Percentiles rank a stretch among this genome's conserved stretches.
Evolutionary conservation across 768 basidiomycete genomes (phyloP).

Genomic region (Lentinula guzmanii): DNA sequence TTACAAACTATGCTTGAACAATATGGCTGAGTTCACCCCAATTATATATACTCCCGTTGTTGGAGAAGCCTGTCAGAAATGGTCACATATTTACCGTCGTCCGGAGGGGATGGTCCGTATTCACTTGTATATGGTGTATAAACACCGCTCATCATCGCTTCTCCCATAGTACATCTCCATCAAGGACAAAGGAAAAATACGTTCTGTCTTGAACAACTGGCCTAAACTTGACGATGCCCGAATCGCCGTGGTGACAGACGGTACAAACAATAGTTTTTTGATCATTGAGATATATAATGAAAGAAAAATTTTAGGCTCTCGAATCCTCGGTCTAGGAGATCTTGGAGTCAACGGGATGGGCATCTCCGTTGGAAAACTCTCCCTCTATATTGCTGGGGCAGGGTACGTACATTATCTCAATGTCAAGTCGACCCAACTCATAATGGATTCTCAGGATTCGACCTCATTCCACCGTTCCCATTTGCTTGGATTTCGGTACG

Average conservation of each 20-base stretch:
- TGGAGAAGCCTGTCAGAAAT: slow-evolving; percentile 85
- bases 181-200: slow-evolving; percentile 78
- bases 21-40: slow-evolving; percentile 69
- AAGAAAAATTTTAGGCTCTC: slow-evolving; percentile 47
- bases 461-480: slow-evolving; percentile 73
- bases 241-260: slow-evolving; percentile 91
- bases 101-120: slow-evolving; percentile 64
- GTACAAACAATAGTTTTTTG: slow-evolving; percentile 25
- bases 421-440: neutral
- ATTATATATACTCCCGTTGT: slow-evolving; percentile 92
- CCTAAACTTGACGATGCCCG: slow-evolving; percentile 69
- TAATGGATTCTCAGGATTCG: slow-evolving; percentile 47
- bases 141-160: slow-evolving; percentile 9
- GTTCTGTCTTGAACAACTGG: slow-evolving; percentile 66
- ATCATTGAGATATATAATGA: neutral
- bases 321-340: slow-evolving; percentile 49
- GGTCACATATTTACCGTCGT: slow-evolving; percentile 69
- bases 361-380: slow-evolving; percentile 89
- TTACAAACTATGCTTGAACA: slow-evolving; percentile 65
- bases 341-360: slow-evolving; percentile 49
- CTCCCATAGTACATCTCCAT: slow-evolving; percentile 62
- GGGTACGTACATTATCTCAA: slow-evolving; percentile 44
- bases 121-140: neutral
- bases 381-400: slow-evolving; percentile 84
- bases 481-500: slow-evolving; percentile 85